A percentile compares a stretch with the other conserved stretches of the same genome.
These are phyloP conservation scores for Collybia sp. DNA, from an alignment of 768 basidiomycete species.

Conservation along the genomic window DNA sequence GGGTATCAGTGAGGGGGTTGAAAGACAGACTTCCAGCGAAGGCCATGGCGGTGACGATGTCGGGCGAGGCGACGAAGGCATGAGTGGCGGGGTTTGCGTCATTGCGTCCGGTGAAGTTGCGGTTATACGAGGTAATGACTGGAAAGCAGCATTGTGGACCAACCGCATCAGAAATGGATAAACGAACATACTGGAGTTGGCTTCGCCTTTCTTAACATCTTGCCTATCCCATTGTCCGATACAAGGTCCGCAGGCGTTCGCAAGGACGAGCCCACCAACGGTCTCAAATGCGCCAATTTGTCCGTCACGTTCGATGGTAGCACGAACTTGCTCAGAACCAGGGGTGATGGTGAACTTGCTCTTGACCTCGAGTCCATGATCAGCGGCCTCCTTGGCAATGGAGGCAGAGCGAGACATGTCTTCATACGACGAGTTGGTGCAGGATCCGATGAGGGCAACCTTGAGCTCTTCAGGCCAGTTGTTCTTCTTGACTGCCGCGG, in stretches of 20 bases:
- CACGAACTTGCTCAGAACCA: slow-evolving; percentile 96
- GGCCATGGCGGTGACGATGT: slow-evolving; percentile 94
- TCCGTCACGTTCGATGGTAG: slow-evolving; percentile 96
- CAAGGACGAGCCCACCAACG: slow-evolving; percentile 89
- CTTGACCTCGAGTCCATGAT: slow-evolving; percentile 84
- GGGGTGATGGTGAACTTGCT: slow-evolving; percentile 98
- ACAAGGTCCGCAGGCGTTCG: slow-evolving; percentile 98
- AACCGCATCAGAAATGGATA: background rate
- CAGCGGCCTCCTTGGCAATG: slow-evolving; percentile 84
- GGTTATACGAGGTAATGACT: slow-evolving; percentile 99
- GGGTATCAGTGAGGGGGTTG: slow-evolving; percentile 92
- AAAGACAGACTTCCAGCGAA: slow-evolving; percentile 94
- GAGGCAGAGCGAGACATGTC: slow-evolving; percentile 98
- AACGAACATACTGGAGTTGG: slow-evolving; percentile 80
- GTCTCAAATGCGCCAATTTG: slow-evolving; percentile 84
- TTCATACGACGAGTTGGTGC: slow-evolving; percentile 99
- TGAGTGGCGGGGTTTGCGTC: slow-evolving; percentile 99
- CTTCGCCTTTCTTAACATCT: slow-evolving; percentile 95
- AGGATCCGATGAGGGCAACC: slow-evolving; percentile 97
- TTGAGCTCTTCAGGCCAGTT: slow-evolving; percentile 96
- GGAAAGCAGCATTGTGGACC: slow-evolving; percentile 8
- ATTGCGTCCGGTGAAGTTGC: slow-evolving; percentile 99
- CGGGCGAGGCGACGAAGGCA: slow-evolving; percentile 91
- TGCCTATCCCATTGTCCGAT: slow-evolving; percentile 99
- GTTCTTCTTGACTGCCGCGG: slow-evolving; percentile 88